phyloP scores from a whole-genome alignment of 148 eudicot species.

The Heliamphora exappendiculata region DNA sequence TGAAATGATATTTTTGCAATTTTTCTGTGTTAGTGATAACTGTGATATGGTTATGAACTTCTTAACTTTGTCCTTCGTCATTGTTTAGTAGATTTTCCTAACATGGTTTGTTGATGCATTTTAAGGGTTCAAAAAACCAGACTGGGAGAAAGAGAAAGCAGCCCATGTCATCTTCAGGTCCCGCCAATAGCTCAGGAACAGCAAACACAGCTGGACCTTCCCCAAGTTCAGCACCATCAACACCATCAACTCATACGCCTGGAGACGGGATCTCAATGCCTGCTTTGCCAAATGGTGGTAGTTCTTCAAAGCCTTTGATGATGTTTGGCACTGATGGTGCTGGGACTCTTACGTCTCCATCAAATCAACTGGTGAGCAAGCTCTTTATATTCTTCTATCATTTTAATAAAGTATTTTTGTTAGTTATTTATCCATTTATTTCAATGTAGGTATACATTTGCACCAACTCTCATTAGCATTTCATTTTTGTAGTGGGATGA shows the following conservation, averaged over 20 bases:
- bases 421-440: not conserved
- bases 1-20: not conserved
- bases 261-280: conserved; percentile 95
- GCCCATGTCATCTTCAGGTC: conserved; percentile 88
- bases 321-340: conserved; percentile 65
- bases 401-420: not conserved
- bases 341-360: conserved; percentile 60
- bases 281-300: conserved; percentile 40
- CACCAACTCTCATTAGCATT: conserved; percentile 18
- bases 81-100: conserved; percentile 34
- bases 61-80: conserved; percentile 42
- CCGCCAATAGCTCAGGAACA: conserved; percentile 96
- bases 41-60: conserved; percentile 12
- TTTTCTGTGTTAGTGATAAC: not conserved
- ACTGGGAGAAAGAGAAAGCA: conserved; percentile 87
- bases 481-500: conserved; percentile 57
- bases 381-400: not conserved
- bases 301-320: conserved; percentile 60
- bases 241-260: conserved; percentile 91
- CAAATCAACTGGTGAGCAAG: conserved; percentile 68
- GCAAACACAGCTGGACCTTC: conserved; percentile 96
- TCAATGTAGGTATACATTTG: not conserved
- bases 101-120: conserved; percentile 22
- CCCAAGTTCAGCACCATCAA: conserved; percentile 92
- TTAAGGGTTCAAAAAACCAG: conserved; percentile 72